Evolutionary conservation across 2,329 filamentous ascomycete genomes (phyloP), one percentile per base, ranked within the genome.

Genomic region (Penicillium sclerotiorum): DNA sequence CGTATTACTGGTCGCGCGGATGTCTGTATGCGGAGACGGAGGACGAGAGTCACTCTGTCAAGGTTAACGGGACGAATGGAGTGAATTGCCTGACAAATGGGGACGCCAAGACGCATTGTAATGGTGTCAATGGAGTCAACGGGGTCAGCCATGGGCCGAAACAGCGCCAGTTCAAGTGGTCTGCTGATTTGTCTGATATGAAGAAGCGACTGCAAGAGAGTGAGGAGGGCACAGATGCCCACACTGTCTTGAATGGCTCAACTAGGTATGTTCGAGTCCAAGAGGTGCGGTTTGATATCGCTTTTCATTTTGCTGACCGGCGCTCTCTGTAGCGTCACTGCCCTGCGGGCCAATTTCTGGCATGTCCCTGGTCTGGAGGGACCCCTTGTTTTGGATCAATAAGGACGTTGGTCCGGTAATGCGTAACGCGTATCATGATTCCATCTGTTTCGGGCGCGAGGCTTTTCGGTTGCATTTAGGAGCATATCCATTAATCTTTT

Each of bases 121-220:
- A 54, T 53, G 61, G 42, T 43, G 49, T 36, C 48, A 61, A 51
- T 13, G 25, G 25, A 13, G 25, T 28, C 25, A 27, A 27, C 11
- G 25, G 25, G 25, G 25, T 27, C 25, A 6, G 7, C 11, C 6
- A 27, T 27, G 25, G 15, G 15, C 84, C 88, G 66, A 80, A 75
- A 52, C 86, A 93, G 70, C 88, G 88, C 65, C 87, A 93, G 71
- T 96, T 95, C 78, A 91, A 91, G 72, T 96, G 92, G 92, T 84
- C 87, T 39, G 90, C 92, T 9, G 82, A 83, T 56, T 89, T 96
- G 67, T 81, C 83, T 22, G 91, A 95, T 70, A 90, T 96, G 22
- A 90, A 91, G 70, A 83, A 88, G 71, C 90, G 86, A 55, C 87
- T 96, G 20, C 85, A 90, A 60, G 81, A 86, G 54, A 84, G 86